Percentiles rank a stretch among this genome's conserved stretches.
phyloP scores from a whole-genome alignment of 768 basidiomycete species.

The Lentinula aciculospora region DNA sequence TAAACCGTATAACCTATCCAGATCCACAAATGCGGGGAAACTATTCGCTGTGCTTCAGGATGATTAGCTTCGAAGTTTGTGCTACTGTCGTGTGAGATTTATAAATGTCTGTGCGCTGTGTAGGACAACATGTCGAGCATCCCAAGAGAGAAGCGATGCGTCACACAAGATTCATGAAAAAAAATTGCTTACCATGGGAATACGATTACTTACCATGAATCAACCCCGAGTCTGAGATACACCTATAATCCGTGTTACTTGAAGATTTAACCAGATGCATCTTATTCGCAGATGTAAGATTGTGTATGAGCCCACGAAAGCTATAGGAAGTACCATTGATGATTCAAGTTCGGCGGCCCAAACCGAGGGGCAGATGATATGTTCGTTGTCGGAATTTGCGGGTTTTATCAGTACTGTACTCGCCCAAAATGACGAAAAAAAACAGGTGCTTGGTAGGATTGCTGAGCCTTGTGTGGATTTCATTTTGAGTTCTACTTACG shows the following conservation, averaged over 20 bases:
- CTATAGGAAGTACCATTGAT: background rate
- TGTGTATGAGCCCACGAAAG: background rate
- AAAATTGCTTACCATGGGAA: background rate
- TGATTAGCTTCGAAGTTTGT: background rate
- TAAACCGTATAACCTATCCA: background rate
- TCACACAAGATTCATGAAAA: too few species aligned
- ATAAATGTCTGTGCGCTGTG: background rate
- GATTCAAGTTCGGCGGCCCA: background rate
- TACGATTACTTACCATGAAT: background rate
- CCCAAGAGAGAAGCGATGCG: background rate
- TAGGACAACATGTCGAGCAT: background rate
- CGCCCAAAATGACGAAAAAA: background rate
- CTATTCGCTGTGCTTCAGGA: background rate
- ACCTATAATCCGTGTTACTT: background rate
- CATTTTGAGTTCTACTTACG: too few species aligned
- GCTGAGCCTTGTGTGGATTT: too few species aligned
- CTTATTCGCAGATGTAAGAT: background rate
- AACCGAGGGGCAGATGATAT: background rate
- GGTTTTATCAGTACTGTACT: background rate
- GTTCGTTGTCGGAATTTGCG: background rate
- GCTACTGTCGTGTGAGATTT: background rate
- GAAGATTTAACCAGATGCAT: background rate
- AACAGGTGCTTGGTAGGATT: too few species aligned
- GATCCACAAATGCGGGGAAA: background rate
- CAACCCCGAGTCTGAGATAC: background rate